A percentile compares a stretch with the other conserved stretches of the same genome.
phyloP scores from a whole-genome alignment of 78 protist genomes.

The Guillardia theta region DNA sequence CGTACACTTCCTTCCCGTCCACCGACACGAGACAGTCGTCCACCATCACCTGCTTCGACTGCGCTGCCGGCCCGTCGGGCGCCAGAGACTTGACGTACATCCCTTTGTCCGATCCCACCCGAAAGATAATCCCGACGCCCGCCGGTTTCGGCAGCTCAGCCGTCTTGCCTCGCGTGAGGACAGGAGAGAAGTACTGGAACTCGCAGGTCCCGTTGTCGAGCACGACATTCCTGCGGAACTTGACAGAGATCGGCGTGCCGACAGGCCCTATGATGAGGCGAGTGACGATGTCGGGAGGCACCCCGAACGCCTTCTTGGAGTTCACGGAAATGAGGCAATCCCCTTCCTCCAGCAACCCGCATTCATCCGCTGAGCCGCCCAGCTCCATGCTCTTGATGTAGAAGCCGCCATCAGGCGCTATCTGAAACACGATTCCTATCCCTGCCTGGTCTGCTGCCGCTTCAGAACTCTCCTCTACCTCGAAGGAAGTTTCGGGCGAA shows the following conservation, averaged over 20 bases:
- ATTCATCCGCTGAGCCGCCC: not conserved
- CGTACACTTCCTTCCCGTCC: not conserved
- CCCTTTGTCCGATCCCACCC: not conserved
- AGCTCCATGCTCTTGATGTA: slow-evolving; percentile 13
- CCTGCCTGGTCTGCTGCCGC: too few species aligned
- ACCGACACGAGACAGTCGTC: not conserved
- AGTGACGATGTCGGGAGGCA: not conserved
- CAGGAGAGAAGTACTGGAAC: not conserved
- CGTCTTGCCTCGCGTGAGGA: not conserved
- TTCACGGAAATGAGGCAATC: not conserved
- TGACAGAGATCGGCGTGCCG: not conserved
- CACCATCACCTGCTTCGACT: not conserved
- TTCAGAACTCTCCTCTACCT: too few species aligned
- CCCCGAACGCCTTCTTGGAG: not conserved
- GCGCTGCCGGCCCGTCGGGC: not conserved
- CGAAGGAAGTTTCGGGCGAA: too few species aligned
- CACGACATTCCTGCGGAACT: not conserved
- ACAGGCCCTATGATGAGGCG: not conserved
- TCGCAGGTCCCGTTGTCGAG: not conserved
- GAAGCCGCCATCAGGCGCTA: not conserved
- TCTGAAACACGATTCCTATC: not conserved
- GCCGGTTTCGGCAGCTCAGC: slow-evolving; percentile 8
- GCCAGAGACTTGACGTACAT: not conserved
- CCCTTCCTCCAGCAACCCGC: not conserved
- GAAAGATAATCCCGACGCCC: not conserved